phyloP scores from a whole-genome alignment of 305 asterid genomes.

The Fraxinus ornus region DNA sequence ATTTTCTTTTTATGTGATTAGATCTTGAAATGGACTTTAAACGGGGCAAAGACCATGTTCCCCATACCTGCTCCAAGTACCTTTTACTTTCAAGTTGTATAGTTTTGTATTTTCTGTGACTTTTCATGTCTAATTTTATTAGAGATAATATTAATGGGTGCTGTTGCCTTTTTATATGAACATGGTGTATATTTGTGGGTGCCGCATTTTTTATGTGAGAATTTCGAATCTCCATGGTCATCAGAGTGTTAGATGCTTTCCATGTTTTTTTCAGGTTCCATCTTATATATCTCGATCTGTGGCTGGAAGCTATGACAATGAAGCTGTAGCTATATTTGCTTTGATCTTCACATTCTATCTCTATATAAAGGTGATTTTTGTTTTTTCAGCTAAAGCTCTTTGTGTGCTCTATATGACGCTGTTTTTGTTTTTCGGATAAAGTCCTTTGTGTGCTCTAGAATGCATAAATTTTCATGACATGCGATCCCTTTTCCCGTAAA shows the following conservation, averaged over 20 bases:
- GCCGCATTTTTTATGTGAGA: slow-evolving; percentile 6
- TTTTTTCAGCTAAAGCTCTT: slow-evolving; percentile 21
- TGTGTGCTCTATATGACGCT: neutral
- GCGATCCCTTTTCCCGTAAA: slow-evolving; percentile 14
- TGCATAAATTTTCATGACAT: neutral
- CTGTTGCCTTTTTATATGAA: neutral
- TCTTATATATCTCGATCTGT: slow-evolving; percentile 98
- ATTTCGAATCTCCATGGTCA: slow-evolving; percentile 8
- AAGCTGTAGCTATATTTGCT: slow-evolving; percentile 99
- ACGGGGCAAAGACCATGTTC: neutral
- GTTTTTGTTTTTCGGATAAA: neutral
- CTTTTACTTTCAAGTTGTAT: neutral
- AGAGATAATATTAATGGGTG: neutral
- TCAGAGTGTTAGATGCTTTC: slow-evolving; percentile 14
- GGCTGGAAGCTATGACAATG: slow-evolving; percentile 99
- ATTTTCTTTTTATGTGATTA: neutral
- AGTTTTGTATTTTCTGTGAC: neutral
- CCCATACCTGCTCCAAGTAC: neutral
- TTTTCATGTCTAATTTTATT: neutral
- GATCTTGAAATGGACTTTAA: neutral
- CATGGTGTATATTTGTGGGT: neutral
- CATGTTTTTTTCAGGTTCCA: slow-evolving; percentile 65
- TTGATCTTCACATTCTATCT: slow-evolving; percentile 92
- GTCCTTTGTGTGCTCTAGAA: neutral
- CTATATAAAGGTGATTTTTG: slow-evolving; percentile 71